These are phyloP conservation scores for Penicillium sp. DNA, from an alignment of 2,329 filamentous ascomycete species.

Conservation along the genomic window DNA sequence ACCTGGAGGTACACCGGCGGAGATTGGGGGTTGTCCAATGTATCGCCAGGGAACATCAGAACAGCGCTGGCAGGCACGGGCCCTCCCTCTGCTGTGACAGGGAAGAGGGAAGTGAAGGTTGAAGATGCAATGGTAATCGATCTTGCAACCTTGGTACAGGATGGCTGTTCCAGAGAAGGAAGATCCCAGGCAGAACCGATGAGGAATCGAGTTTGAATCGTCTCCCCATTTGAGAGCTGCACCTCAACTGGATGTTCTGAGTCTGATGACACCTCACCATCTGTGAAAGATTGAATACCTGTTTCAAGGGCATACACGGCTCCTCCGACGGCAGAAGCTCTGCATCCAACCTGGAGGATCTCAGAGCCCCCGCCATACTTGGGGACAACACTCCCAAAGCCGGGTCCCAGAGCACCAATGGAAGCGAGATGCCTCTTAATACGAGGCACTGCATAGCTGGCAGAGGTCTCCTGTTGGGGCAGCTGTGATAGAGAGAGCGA, in stretches of 20 bases:
- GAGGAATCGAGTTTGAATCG: conserved; percentile 44
- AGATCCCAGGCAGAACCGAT: conserved; percentile 49
- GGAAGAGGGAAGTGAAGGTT: conserved; percentile 70
- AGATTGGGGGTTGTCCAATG: conserved; percentile 37
- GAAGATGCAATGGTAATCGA: conserved; percentile 74
- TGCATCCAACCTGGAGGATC: conserved; percentile 87
- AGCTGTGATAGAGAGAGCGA: conserved; percentile 78
- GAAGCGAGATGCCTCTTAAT: conserved; percentile 83
- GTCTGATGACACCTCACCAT: conserved; percentile 20
- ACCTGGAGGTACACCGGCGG: conserved; percentile 67
- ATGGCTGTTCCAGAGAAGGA: conserved; percentile 27
- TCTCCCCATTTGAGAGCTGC: conserved; percentile 46
- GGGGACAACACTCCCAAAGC: conserved; percentile 86
- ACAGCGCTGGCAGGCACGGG: conserved; percentile 73
- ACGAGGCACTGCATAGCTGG: conserved; percentile 72
- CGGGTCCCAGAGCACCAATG: conserved; percentile 84
- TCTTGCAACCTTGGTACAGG: conserved; percentile 57
- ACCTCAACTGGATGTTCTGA: conserved; percentile 36
- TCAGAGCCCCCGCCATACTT: conserved; percentile 94
- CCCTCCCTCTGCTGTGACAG: conserved; percentile 72
- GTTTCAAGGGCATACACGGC: conserved; percentile 86
- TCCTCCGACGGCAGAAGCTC: conserved; percentile 88
- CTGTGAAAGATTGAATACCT: conserved; percentile 57
- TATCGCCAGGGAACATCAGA: conserved; percentile 46
- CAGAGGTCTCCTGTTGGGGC: conserved; percentile 59